A percentile compares a stretch with the other conserved stretches of the same genome.
Conservation (phyloP, 192 early-diverging fungal species). For the Podila verticillata region DNA sequence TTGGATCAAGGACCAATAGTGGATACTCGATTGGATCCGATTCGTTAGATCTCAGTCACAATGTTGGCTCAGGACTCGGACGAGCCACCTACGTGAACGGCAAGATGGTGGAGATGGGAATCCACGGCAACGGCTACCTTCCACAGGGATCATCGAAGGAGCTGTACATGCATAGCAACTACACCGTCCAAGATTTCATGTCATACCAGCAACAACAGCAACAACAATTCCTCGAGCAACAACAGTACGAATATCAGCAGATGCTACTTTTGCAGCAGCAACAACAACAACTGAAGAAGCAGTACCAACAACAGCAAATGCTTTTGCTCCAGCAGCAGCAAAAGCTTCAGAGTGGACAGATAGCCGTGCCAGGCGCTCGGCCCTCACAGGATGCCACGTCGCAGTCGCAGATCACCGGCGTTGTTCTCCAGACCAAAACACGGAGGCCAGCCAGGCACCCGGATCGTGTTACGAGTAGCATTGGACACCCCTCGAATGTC, state of each 20-base stretch:
- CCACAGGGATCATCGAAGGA: not conserved
- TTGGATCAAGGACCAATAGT: conserved; percentile 30
- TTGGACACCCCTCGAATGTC: not conserved
- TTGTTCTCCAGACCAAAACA: conserved; percentile 34
- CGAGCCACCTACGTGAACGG: conserved; percentile 45
- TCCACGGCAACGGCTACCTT: conserved; percentile 13
- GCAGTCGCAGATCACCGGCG: conserved; percentile 28
- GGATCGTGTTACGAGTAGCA: conserved; percentile 4
- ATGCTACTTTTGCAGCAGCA: conserved; percentile 48
- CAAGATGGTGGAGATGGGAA: conserved; percentile 25
- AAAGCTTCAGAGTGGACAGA: conserved; percentile 6
- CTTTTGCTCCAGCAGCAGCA: conserved; percentile 21
- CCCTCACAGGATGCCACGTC: conserved; percentile 9
- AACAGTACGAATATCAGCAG: conserved; percentile 48
- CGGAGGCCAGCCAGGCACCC: conserved; percentile 36
- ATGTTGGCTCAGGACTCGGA: conserved; percentile 35
- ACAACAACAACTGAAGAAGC: conserved; percentile 31
- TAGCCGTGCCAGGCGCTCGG: not conserved
- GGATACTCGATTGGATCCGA: conserved; percentile 45
- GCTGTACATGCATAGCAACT: conserved; percentile 34
- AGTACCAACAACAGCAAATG: conserved; percentile 35
- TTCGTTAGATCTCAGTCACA: conserved; percentile 14
- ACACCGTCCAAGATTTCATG: conserved; percentile 46
- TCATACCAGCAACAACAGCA: conserved; percentile 52
- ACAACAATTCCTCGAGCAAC: conserved; percentile 43